These are phyloP conservation scores for Fusarium fracticaudum DNA, from an alignment of 2,329 filamentous ascomycete genomes.

Conservation along the genomic window DNA sequence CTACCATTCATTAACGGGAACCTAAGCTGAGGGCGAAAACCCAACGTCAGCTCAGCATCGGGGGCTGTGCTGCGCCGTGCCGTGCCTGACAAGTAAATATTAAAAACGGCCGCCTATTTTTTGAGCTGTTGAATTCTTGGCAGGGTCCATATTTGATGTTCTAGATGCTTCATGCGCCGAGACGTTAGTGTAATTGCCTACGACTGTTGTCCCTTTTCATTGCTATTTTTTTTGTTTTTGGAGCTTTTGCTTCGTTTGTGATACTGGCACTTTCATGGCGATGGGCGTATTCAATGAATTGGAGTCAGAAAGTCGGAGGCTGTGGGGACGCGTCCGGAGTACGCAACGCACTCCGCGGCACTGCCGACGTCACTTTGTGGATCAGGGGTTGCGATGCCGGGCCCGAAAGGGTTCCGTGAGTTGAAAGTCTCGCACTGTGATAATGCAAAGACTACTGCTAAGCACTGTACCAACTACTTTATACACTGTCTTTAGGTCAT, in stretches of 20 bases:
- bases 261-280: not conserved
- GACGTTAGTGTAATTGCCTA: not conserved
- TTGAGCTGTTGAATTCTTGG: slow-evolving; percentile 11
- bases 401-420: slow-evolving; percentile 3
- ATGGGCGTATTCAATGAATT: not conserved
- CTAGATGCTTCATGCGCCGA: slow-evolving; percentile 14
- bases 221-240: not conserved
- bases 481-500: slow-evolving; percentile 20
- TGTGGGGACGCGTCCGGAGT: slow-evolving; percentile 35
- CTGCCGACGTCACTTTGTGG: slow-evolving; percentile 39
- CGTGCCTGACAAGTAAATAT: not conserved
- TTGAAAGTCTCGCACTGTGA: not conserved
- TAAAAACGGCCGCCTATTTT: slow-evolving; percentile 11
- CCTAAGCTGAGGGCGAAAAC: slow-evolving; percentile 31
- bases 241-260: not conserved
- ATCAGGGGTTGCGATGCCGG: slow-evolving; percentile 26
- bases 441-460: not conserved
- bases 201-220: not conserved
- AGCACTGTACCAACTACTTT: not conserved
- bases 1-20: not conserved
- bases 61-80: slow-evolving; percentile 25
- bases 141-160: slow-evolving; percentile 20
- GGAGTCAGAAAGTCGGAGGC: slow-evolving; percentile 7
- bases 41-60: slow-evolving; percentile 42
- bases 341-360: slow-evolving; percentile 17